Conservation (phyloP, 2,329 filamentous ascomycete species). For the Tolypocladium cylindrosporum region DNA sequence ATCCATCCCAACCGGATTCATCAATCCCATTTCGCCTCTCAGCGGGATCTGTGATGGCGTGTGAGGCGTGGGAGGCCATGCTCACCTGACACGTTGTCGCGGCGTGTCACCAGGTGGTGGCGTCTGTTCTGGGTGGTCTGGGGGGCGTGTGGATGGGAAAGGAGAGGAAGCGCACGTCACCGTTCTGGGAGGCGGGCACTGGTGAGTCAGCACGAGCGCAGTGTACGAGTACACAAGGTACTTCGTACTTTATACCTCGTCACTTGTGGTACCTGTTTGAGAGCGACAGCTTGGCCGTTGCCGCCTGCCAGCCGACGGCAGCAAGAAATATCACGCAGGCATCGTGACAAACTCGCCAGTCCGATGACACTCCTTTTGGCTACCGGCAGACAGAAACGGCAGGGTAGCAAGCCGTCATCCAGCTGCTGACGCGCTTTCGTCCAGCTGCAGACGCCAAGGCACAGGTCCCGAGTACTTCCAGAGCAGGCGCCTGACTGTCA, state of each 20-base stretch:
- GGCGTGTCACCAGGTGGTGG: conserved; percentile 17
- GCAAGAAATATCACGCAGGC: background rate
- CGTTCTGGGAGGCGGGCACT: background rate
- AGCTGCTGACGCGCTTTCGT: too few relatives aligned
- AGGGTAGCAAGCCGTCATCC: background rate
- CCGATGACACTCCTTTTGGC: background rate
- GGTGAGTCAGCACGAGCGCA: background rate
- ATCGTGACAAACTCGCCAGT: background rate
- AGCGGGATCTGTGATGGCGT: background rate
- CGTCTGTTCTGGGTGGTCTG: conserved; percentile 5
- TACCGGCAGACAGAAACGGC: background rate
- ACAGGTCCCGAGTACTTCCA: background rate
- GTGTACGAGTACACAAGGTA: too few relatives aligned
- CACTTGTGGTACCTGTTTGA: background rate
- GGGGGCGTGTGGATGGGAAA: background rate
- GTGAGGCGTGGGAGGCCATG: conserved; percentile 8
- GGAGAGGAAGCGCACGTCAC: background rate
- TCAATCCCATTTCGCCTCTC: background rate
- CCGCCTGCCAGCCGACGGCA: background rate
- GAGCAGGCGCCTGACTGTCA: background rate
- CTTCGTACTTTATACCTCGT: background rate
- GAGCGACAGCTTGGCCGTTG: conserved; percentile 2
- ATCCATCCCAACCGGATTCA: background rate
- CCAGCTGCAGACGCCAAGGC: background rate
- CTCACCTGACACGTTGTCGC: conserved; percentile 19